Evolutionary conservation across 1,284 basidiomycete genomes (phyloP), one percentile per base, ranked within the genome.

Genomic region (Apiotrichum gracile): DNA sequence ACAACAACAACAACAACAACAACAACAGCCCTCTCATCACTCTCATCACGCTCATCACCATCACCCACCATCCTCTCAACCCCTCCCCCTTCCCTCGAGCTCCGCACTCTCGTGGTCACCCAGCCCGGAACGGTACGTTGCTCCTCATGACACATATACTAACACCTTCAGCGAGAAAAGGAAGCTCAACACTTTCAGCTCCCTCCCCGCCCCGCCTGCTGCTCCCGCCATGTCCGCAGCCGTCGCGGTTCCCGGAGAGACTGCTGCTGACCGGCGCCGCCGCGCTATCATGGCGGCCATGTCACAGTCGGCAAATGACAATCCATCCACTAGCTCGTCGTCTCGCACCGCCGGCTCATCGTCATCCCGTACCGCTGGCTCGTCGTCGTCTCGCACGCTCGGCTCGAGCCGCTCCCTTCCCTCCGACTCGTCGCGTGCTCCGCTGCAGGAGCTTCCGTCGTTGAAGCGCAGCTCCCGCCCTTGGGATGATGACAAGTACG

Each of bases 241-340:
- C n/a, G n/a, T n/a, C 2, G 17, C 14, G 24, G 29, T 34, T n/a
- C 38, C n/a, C 21, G 39, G 24, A 17, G 62, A 66, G 50, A 65
- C 64, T 3, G 55, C 69, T 3, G 64, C 64, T 1, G 66, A 70
- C 13, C 49, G 67, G 29, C 60, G 73, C 25, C 58, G 72, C 25
- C 62, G 63, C 44, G 73, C 72, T 0, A 72, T 75, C 35, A 54
- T 74, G 22, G 70, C 66, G 2, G 69, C 68, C 3, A 60, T 75
- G 60, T 55, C 58, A 0, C 50, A 57, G 38, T 63, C 62, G 33
- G 27, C 55, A 10, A 43, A 49, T 8, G 31, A 53, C 7, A 34
- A 59, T 24, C 35, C 55, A 6, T 35, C 57, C 14, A 24, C 41
- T 22, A 22, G 31, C 49, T 29, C 48, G n/a, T 27, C 52, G n/a